Percentiles rank a stretch among this genome's conserved stretches.
Conservation (phyloP, 768 basidiomycete species). For the Termitomyces sp. region DNA sequence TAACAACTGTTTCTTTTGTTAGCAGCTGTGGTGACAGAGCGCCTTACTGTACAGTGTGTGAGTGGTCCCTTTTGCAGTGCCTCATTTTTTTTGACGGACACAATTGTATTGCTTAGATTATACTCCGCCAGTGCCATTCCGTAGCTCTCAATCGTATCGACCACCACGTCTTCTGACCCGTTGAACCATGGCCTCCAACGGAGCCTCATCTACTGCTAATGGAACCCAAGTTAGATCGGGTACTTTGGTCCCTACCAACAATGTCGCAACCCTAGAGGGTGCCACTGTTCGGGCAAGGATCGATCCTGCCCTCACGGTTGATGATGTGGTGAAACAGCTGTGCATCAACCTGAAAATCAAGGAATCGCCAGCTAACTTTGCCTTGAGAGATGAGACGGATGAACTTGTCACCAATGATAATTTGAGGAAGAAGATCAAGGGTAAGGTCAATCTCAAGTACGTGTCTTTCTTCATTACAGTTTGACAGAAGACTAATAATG, state of each 20-base stretch:
- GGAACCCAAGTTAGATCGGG: constrained; percentile 38
- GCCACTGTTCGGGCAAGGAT: constrained; percentile 78
- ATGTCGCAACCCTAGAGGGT: constrained; percentile 74
- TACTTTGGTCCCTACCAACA: constrained; percentile 76
- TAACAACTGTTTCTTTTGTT: neutral
- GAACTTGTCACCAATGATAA: constrained; percentile 88
- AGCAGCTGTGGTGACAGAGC: neutral
- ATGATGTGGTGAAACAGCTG: constrained; percentile 81
- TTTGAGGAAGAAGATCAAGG: constrained; percentile 74
- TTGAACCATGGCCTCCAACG: constrained; percentile 16
- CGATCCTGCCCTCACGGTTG: constrained; percentile 78
- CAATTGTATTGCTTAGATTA: neutral
- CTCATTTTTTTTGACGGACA: neutral
- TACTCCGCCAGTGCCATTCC: neutral
- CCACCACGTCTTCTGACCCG: neutral
- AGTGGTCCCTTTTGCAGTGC: neutral
- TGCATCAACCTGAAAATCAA: constrained; percentile 78
- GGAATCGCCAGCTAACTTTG: constrained; percentile 68
- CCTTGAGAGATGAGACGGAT: constrained; percentile 78
- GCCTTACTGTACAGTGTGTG: neutral
- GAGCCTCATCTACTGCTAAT: constrained; percentile 28
- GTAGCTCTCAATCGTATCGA: neutral
- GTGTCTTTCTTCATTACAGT: neutral
- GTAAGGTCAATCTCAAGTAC: constrained; percentile 75
- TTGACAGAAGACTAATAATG: neutral